A percentile compares a stretch with the other conserved stretches of the same genome.
Evolutionary conservation across 176 grass and related monocot genomes (phyloP).

Genomic region (maize (Zea mays)): Zm-B73-REFERENCE-NAM-5.0 NC_050104.1:72222501-72223000

Average conservation of each 20-base stretch:
- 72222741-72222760: background rate
- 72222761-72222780: background rate
- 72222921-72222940: constrained; percentile 80
- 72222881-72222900: background rate
- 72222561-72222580: too few relatives aligned
- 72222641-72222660: too few relatives aligned
- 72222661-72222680: background rate
- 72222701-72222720: background rate
- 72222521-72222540: too few relatives aligned
- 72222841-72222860: background rate
- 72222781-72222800: background rate
- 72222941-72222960: constrained; percentile 96
- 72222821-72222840: background rate
- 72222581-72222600: too few relatives aligned
- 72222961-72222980: constrained; percentile 88
- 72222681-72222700: background rate
- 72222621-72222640: too few relatives aligned
- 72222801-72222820: constrained; percentile 5
- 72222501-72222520: too few relatives aligned
- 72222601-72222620: too few relatives aligned
- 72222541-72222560: too few relatives aligned
- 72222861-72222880: background rate
- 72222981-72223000: constrained; percentile 49
- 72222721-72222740: background rate
- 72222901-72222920: constrained; percentile 27